Conservation (phyloP, 192 early-diverging fungal species). For the Ambispora gerdemannii region DNA sequence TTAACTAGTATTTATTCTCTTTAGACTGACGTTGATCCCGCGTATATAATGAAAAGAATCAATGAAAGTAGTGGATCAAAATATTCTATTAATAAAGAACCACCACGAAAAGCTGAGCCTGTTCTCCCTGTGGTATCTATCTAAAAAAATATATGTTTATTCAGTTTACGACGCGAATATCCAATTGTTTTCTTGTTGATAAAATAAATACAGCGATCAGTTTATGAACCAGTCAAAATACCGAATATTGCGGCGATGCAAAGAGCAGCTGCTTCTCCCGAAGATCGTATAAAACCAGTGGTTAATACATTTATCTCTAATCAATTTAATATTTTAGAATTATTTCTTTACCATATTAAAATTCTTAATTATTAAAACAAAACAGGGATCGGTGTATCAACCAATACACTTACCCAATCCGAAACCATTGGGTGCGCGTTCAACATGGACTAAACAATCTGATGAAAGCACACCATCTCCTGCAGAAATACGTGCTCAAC, state of each 20-base stretch:
- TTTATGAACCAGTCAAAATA: slow-evolving; percentile 57
- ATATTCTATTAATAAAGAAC: slow-evolving; percentile 73
- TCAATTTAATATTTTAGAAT: background rate
- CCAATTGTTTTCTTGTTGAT: too few species aligned
- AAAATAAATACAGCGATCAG: slow-evolving; percentile 52
- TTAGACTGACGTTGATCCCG: slow-evolving; percentile 74
- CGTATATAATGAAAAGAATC: slow-evolving; percentile 82
- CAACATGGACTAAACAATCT: slow-evolving; percentile 22
- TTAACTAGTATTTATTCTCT: too few species aligned
- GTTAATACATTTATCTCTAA: slow-evolving; percentile 15
- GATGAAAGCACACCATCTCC: slow-evolving; percentile 28
- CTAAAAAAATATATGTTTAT: background rate
- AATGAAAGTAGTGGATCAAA: slow-evolving; percentile 83
- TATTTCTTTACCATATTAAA: background rate
- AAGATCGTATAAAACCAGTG: slow-evolving; percentile 39
- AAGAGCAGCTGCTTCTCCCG: slow-evolving; percentile 42
- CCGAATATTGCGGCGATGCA: slow-evolving; percentile 57
- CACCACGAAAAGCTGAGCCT: slow-evolving; percentile 35
- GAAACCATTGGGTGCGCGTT: slow-evolving; percentile 31
- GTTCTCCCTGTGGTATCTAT: slow-evolving; percentile 44
- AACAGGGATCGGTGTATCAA: slow-evolving; percentile 38
- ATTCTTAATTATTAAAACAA: background rate
- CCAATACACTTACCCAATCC: slow-evolving; percentile 39
- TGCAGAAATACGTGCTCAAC: slow-evolving; percentile 33
- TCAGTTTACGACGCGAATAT: too few species aligned